Conservation (phyloP, 1,284 basidiomycete species). For the Heterobasidion parviporum region DNA sequence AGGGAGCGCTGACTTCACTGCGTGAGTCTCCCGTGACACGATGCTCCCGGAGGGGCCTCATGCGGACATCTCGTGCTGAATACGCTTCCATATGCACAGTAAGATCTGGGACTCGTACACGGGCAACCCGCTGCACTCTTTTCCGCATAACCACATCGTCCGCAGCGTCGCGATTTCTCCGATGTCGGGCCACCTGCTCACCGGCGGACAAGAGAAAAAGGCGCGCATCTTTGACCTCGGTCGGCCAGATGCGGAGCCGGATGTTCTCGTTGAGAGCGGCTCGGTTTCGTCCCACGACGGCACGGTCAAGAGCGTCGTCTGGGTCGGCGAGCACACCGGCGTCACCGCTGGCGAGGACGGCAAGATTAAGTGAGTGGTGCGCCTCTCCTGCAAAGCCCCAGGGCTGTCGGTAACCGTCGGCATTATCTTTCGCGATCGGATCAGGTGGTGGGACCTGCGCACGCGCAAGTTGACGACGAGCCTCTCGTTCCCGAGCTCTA, state of each 20-base stretch:
- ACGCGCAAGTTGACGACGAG: slow-evolving; percentile 66
- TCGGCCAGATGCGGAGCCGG: slow-evolving; percentile 80
- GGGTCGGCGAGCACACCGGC: slow-evolving; percentile 81
- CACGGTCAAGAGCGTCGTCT: slow-evolving; percentile 87
- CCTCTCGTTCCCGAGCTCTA: slow-evolving; percentile 70
- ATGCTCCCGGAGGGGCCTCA: neutral
- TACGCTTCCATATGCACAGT: slow-evolving; percentile 29
- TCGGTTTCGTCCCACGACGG: slow-evolving; percentile 76
- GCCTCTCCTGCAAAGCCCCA: no score
- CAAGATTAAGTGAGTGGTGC: slow-evolving; percentile 64
- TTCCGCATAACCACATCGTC: slow-evolving; percentile 97
- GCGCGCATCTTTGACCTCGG: slow-evolving; percentile 89
- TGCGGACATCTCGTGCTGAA: neutral
- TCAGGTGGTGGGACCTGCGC: slow-evolving; percentile 94
- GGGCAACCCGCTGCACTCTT: slow-evolving; percentile 83
- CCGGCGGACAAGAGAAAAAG: slow-evolving; percentile 98
- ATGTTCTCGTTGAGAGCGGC: slow-evolving; percentile 58
- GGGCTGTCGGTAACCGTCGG: neutral
- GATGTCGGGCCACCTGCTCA: slow-evolving; percentile 60
- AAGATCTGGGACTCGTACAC: slow-evolving; percentile 98
- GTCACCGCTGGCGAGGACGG: slow-evolving; percentile 93
- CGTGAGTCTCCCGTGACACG: slow-evolving; percentile 46
- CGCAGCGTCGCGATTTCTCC: slow-evolving; percentile 86
- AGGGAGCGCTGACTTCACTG: slow-evolving; percentile 95
- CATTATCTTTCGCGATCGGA: neutral